Evolutionary conservation across 352 stramenopile species (phyloP), one percentile per base, ranked within the genome.

Genomic region (Plasmopara viticola): DNA sequence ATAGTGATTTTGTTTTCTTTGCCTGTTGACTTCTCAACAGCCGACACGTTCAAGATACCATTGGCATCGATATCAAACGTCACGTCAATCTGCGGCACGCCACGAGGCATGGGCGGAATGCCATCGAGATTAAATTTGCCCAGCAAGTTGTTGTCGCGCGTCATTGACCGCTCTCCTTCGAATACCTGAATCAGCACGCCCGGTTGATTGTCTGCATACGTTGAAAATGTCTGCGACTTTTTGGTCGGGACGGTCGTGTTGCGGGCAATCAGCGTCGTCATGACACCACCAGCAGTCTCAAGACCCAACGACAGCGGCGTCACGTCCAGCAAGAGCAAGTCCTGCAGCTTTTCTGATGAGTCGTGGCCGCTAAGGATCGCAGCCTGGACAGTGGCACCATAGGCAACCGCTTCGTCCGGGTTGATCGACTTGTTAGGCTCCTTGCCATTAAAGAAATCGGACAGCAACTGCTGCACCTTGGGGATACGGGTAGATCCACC

Each of bases 51-150:
- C 41, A 99, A 72, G 68, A 99, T 99, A 70, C 96, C 96, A 74
- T 99, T 99, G 63, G 96, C 96, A 70, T 99, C 97, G 51, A 99
- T 91, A 66, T 99, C 96, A 59, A 99, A 99, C 43, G 92, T 97
- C 38, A 98, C 97, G 60, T 99, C 96, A 73, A 99, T 99, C 80
- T 99, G 95, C 20, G 97, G 96, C 37, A 98, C 94, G 59, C 97
- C 97, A 81, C 97, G 95, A 44, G 96, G 97, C 47, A 95, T 95
- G 58, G 97, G 97, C 33, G 96, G 97, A 62, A 99, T 94, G 57
- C 95, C 96, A 38, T 78, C 97, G 9, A 99, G 84, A 64, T 99
- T 95, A 67, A 99, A 99, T 78, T 99, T 98, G 78, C 97, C 97
- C 50, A 99, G 85, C 40, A 97, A 68, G 74, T 98, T 94, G 86